Conservation (phyloP, 1,139 yeast species). For the Oligophagozyma castellii region DNA sequence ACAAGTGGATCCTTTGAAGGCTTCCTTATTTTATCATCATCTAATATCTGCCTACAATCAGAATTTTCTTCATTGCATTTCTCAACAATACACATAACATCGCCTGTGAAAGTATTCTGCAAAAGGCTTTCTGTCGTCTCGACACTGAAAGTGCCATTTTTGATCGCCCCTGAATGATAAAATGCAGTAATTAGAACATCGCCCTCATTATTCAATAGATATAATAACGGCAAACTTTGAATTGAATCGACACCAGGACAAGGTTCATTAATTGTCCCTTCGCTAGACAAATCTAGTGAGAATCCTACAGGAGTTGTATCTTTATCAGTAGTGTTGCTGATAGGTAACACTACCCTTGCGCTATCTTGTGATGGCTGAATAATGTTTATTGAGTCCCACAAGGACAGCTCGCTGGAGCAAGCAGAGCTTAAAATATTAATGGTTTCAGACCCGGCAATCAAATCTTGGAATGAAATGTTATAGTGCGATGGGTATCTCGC, state of each 20-base stretch:
- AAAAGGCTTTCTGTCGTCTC: too few relatives aligned
- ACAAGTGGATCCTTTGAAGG: too few relatives aligned
- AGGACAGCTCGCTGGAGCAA: conserved; percentile 45
- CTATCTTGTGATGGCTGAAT: conserved; percentile 47
- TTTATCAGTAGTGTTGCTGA: conserved; percentile 46
- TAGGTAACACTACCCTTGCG: conserved; percentile 58
- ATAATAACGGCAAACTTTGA: conserved; percentile 47
- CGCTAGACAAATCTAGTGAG: conserved; percentile 41
- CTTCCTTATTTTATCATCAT: too few relatives aligned
- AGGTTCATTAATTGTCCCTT: conserved; percentile 36
- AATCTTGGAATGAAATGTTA: conserved; percentile 28
- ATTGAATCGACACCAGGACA: conserved; percentile 44
- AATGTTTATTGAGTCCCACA: conserved; percentile 24
- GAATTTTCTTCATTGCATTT: too few relatives aligned
- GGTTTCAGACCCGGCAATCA: conserved; percentile 29
- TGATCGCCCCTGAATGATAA: conserved; percentile 37
- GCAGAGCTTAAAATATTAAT: conserved; percentile 42
- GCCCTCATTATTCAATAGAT: conserved; percentile 53
- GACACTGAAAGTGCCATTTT: conserved; percentile 23
- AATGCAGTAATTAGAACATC: conserved; percentile 51
- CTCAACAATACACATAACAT: too few relatives aligned
- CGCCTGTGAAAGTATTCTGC: too few relatives aligned
- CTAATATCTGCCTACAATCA: too few relatives aligned
- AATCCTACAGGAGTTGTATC: conserved; percentile 65
- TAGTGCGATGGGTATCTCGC: conserved; percentile 40